phyloP scores from a whole-genome alignment of 1,284 basidiomycete species.

The Moesziomyces parantarcticus region DNA sequence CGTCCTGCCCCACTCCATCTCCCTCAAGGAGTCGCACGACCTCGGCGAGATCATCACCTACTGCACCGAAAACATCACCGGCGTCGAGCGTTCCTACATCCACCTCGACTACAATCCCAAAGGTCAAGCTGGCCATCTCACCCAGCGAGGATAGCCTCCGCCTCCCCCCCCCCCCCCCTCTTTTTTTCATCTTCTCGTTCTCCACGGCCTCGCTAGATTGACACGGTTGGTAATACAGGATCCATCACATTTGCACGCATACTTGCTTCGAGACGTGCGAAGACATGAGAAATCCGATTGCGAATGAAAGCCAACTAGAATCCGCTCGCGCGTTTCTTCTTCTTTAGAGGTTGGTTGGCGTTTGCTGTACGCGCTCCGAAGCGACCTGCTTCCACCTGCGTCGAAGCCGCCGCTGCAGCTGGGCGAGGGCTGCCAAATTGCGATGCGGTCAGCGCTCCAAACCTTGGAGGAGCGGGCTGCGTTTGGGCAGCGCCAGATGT shows the following conservation, averaged over 20 bases:
- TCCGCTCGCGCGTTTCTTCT: constrained; percentile 42
- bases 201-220: no score
- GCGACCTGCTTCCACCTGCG: constrained; percentile 38
- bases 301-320: constrained; percentile 13
- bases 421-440: constrained; percentile 9
- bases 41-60: constrained; percentile 65
- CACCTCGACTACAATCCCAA: constrained; percentile 63
- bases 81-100: constrained; percentile 60
- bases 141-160: constrained; percentile 42
- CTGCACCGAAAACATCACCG: constrained; percentile 57
- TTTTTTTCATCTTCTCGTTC: not conserved
- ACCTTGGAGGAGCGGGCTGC: constrained; percentile 15
- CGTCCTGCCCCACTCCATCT: constrained; percentile 58
- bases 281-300: no score
- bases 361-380: constrained; percentile 29
- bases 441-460: constrained; percentile 10
- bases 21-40: constrained; percentile 65
- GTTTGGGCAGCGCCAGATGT: constrained; percentile 11
- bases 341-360: constrained; percentile 18
- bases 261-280: no score
- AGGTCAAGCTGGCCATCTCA: constrained; percentile 61
- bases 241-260: no score
- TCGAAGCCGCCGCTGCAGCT: constrained; percentile 4
- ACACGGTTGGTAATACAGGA: no score
- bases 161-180: not conserved